Conservation (phyloP, 768 basidiomycete genomes). For the Amanita molliuscula region DNA sequence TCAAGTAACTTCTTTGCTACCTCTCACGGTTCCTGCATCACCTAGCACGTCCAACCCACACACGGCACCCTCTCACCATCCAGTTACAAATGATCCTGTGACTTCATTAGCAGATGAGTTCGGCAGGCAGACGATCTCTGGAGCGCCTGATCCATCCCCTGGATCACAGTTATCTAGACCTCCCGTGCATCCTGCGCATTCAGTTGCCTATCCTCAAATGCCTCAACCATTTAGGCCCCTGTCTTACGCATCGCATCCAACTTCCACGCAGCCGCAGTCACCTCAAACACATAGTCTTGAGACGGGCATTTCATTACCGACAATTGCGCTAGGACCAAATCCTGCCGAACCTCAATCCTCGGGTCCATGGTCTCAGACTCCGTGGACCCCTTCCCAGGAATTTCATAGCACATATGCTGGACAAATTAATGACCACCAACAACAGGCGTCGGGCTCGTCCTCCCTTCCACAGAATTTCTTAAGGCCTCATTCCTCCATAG, state of each 20-base stretch:
- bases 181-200: constrained; percentile 22
- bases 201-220: neutral
- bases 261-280: constrained; percentile 4
- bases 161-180: constrained; percentile 16
- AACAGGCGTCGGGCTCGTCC: constrained; percentile 19
- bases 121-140: constrained; percentile 23
- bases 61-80: neutral
- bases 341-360: constrained; percentile 7
- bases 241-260: constrained; percentile 1
- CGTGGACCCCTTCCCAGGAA: constrained; percentile 33
- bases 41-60: constrained; percentile 1
- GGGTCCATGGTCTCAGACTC: constrained; percentile 16
- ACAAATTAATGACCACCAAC: constrained; percentile 16
- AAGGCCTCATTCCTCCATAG: constrained; percentile 3
- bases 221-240: neutral
- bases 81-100: constrained; percentile 10
- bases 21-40: constrained; percentile 5
- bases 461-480: constrained; percentile 11
- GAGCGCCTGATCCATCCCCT: constrained; percentile 4
- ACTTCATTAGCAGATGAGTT: constrained; percentile 27
- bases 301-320: neutral
- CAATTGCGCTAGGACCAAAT: constrained; percentile 4
- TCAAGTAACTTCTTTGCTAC: constrained; percentile 5
- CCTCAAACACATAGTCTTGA: constrained; percentile 4
- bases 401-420: constrained; percentile 9